Evolutionary conservation across 2,329 filamentous ascomycete species (phyloP), one percentile per base, ranked within the genome.

Genomic region (Thielaviopsis populi): DNA sequence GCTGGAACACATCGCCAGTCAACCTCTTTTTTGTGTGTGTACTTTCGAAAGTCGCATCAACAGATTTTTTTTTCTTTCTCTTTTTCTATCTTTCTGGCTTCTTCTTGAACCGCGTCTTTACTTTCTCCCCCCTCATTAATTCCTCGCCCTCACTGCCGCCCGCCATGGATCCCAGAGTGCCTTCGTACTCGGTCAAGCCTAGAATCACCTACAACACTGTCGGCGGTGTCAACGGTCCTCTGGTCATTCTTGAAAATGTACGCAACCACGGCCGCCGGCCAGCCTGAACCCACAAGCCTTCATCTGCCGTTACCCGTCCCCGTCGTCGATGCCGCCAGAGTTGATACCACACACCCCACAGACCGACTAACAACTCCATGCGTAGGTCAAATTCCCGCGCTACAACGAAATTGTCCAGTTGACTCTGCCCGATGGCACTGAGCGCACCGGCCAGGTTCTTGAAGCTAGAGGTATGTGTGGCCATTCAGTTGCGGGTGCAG

Each of bases 381-480:
- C 59, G n/a, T 27, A 95, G 89, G 90, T 99, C 80, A 99, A 99
- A 87, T 95, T 91, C 75, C 94, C 94, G 68, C 83, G 85, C 74
- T 99, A 89, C 82, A 97, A 96, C 77, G 94, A 99, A 78, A 99
- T 99, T 74, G 94, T 99, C 69, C 91, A 88, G 68, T 78, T 99
- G 75, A 97, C 92, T 43, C 85, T 99, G 68, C 90, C 94, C 69
- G 94, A 99, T 86, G 94, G 94, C 75, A 87, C 90, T 59, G 85
- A 92, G 77, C 84, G 94, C 72, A 91, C 90, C 73, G 94, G 95
- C 69, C 94, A 97, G 77, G 94, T 99, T 69, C 80, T 99, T 70
- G 95, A 99, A 79, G 94, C 94, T 75, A 87, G 92, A 88, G 94
- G 92, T 96, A 78, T 71, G 72, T 69, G 66, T 59, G n/a, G 11